Evolutionary conservation across 2,329 filamentous ascomycete genomes (phyloP).

Genomic region (Pseudocercospora fijiensis): DNA sequence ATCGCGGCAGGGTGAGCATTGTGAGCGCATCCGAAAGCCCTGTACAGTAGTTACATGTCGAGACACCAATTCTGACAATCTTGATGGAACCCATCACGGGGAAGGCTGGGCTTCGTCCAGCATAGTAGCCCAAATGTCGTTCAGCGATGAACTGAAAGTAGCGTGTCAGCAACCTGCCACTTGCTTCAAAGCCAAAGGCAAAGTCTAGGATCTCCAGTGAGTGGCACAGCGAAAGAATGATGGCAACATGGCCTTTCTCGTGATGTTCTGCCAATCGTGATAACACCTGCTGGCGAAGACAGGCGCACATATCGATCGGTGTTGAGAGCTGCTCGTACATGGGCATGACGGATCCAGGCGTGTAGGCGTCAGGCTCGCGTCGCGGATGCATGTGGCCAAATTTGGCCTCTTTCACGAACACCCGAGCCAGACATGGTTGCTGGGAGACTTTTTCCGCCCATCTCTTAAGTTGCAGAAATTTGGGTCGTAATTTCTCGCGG

Average conservation of each 20-base stretch:
- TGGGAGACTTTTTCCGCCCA: slow-evolving; percentile 1
- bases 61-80: neutral
- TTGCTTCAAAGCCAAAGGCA: neutral
- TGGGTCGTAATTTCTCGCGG: neutral
- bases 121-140: neutral
- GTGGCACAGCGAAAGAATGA: neutral
- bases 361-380: neutral
- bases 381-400: slow-evolving; percentile 1
- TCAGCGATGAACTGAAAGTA: slow-evolving; percentile 3
- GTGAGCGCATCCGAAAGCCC: neutral
- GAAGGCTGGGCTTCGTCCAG: neutral
- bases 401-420: neutral
- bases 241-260: slow-evolving; percentile 3
- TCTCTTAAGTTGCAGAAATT: slow-evolving; percentile 1
- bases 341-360: neutral
- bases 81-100: neutral
- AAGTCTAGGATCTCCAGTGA: neutral
- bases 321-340: neutral
- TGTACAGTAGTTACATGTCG: neutral
- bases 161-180: neutral
- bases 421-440: neutral
- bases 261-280: slow-evolving; percentile 1
- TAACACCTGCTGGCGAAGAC: neutral
- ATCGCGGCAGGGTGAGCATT: neutral
- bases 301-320: slow-evolving; percentile 2